phyloP scores from a whole-genome alignment of 805 yeast genomes.

The Zygoascus tannicola region DNA sequence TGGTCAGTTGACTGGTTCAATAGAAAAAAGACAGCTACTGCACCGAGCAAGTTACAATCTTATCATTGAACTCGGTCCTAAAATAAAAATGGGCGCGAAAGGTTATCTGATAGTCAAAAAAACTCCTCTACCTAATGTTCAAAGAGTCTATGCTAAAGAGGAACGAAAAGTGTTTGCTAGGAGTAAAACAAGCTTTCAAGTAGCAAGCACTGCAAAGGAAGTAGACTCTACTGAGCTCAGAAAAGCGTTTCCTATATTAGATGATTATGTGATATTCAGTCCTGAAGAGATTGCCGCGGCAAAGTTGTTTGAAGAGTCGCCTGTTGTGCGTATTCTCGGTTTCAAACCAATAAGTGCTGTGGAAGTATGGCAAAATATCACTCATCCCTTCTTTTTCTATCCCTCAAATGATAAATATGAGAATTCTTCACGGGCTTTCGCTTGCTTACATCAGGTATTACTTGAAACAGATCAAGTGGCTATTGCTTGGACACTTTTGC shows the following conservation, averaged over 20 bases:
- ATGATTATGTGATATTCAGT: slow-evolving; percentile 26
- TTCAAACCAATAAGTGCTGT: slow-evolving; percentile 41
- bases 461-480: slow-evolving; percentile 45
- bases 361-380: slow-evolving; percentile 42
- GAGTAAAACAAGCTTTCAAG: slow-evolving; percentile 33
- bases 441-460: slow-evolving; percentile 58
- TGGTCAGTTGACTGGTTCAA: slow-evolving; percentile 16
- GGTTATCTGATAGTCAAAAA: slow-evolving; percentile 60
- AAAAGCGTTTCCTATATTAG: slow-evolving; percentile 39
- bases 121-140: slow-evolving; percentile 42
- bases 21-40: slow-evolving; percentile 40
- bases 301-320: slow-evolving; percentile 29
- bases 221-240: slow-evolving; percentile 28
- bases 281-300: slow-evolving; percentile 31
- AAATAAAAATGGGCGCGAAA: slow-evolving; percentile 52
- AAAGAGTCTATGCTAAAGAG: slow-evolving; percentile 45
- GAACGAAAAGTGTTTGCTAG: slow-evolving; percentile 46
- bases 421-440: slow-evolving; percentile 59
- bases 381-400: slow-evolving; percentile 52
- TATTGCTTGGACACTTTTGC: slow-evolving; percentile 61
- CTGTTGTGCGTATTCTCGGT: slow-evolving; percentile 58
- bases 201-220: slow-evolving; percentile 37
- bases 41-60: slow-evolving; percentile 55
- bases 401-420: slow-evolving; percentile 52
- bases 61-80: slow-evolving; percentile 47